phyloP scores from a whole-genome alignment of 441 rosid species.

The Populus trichocarpa region DNA sequence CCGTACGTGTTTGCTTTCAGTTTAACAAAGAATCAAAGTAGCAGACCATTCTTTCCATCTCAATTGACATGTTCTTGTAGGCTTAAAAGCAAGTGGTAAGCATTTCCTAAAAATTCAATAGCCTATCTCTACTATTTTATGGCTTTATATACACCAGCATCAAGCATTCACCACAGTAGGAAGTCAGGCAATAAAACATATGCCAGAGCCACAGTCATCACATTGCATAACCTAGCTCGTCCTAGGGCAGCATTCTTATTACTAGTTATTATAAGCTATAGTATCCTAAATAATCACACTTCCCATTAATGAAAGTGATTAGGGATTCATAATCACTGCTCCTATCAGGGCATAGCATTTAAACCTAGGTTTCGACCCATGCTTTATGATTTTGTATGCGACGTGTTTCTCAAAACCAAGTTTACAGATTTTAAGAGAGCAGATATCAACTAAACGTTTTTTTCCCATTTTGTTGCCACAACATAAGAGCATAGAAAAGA shows the following conservation, averaged over 20 bases:
- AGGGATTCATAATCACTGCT: constrained; percentile 21
- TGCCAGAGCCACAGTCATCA: background rate
- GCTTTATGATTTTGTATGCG: background rate
- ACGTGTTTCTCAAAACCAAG: too few relatives aligned
- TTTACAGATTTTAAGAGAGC: too few relatives aligned
- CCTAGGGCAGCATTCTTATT: background rate
- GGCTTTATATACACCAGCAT: constrained; percentile 20
- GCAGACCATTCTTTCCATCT: constrained; percentile 17
- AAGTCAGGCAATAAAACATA: background rate
- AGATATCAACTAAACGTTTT: too few relatives aligned
- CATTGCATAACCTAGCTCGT: background rate
- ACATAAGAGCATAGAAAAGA: background rate
- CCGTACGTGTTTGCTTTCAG: background rate
- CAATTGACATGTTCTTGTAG: background rate
- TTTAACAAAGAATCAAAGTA: background rate
- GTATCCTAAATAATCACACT: background rate
- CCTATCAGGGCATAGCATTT: background rate
- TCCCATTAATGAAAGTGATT: background rate
- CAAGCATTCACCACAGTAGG: background rate
- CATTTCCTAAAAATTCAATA: background rate
- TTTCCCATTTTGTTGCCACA: too few relatives aligned
- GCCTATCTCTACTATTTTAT: constrained; percentile 13
- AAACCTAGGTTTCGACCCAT: background rate
- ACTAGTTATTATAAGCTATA: background rate
- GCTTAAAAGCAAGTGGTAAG: constrained; percentile 32